Conservation (phyloP, 1,284 basidiomycete genomes). For the Apiotrichum porosum region DNA sequence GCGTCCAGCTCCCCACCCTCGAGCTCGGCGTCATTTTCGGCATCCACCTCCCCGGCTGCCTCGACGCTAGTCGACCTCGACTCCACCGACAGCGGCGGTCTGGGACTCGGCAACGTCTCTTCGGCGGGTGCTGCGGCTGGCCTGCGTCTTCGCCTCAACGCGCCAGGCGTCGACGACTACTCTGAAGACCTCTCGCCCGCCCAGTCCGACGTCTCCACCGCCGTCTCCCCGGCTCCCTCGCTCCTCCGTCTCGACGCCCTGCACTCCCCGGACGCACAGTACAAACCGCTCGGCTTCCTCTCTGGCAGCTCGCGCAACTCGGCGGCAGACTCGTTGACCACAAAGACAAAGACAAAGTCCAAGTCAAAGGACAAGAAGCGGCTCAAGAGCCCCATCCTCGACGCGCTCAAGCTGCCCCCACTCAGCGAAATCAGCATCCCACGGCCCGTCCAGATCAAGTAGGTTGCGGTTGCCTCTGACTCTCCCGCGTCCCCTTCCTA, state of each 20-base stretch:
- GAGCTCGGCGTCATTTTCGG: not conserved
- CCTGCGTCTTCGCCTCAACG: conserved; percentile 2
- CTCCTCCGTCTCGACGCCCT: not conserved
- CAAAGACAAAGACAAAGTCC: not conserved
- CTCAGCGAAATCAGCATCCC: conserved; percentile 24
- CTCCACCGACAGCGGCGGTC: not conserved
- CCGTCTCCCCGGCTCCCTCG: conserved; percentile 1
- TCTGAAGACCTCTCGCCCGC: not conserved
- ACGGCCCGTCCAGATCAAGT: conserved; percentile 28
- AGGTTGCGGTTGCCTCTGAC: conserved; percentile 1
- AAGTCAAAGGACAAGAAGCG: conserved; percentile 2
- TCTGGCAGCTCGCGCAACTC: too few relatives aligned
- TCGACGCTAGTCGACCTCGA: not conserved
- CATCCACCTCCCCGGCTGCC: not conserved
- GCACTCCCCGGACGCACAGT: not conserved
- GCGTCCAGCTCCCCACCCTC: not conserved
- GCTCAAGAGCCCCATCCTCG: conserved; percentile 15
- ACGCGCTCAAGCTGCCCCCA: conserved; percentile 21
- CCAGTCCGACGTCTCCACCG: not conserved
- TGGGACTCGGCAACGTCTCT: too few relatives aligned
- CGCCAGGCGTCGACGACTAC: not conserved
- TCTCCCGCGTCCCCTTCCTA: too few relatives aligned
- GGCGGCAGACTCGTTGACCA: not conserved
- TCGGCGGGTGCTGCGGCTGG: not conserved
- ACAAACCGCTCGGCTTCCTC: not conserved